Evolutionary conservation across 2,329 filamentous ascomycete species (phyloP).

Genomic region (Trichoderma polysporum): DNA sequence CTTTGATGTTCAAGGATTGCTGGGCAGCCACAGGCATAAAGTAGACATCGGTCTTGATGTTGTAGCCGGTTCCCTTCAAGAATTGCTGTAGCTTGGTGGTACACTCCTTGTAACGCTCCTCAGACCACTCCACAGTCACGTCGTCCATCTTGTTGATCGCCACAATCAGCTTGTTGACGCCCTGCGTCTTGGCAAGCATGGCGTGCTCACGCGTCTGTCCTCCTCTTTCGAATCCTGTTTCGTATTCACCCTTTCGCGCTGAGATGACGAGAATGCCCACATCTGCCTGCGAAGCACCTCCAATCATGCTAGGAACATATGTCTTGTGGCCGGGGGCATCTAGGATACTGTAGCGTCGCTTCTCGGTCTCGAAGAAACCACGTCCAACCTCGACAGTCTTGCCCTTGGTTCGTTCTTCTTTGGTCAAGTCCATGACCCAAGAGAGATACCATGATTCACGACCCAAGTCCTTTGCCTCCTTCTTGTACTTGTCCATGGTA

Average conservation of each 20-base stretch:
- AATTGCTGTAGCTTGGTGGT: slow-evolving; percentile 83
- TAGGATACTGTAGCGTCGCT: slow-evolving; percentile 91
- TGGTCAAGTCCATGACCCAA: slow-evolving; percentile 96
- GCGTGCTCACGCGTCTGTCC: slow-evolving; percentile 97
- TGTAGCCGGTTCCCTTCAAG: slow-evolving; percentile 90
- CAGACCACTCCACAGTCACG: slow-evolving; percentile 90
- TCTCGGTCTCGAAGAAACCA: slow-evolving; percentile 95
- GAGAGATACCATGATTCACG: slow-evolving; percentile 99
- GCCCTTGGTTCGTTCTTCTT: slow-evolving; percentile 92
- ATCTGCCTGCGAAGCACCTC: slow-evolving; percentile 88
- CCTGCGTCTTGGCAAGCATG: slow-evolving; percentile 95
- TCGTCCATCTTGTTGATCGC: slow-evolving; percentile 99
- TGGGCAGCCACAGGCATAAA: slow-evolving; percentile 98
- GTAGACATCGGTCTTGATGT: slow-evolving; percentile 85
- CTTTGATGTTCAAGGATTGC: slow-evolving; percentile 81
- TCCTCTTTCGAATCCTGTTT: slow-evolving; percentile 95
- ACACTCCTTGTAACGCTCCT: slow-evolving; percentile 91
- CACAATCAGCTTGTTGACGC: slow-evolving; percentile 93
- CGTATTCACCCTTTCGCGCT: slow-evolving; percentile 96
- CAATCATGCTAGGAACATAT: slow-evolving; percentile 98
- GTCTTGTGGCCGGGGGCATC: slow-evolving; percentile 98
- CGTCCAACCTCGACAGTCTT: slow-evolving; percentile 98
- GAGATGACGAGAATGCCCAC: slow-evolving; percentile 95
- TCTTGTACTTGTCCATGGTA: slow-evolving; percentile 97
- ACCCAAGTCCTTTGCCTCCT: slow-evolving; percentile 91